Percentiles rank a stretch among this genome's conserved stretches.
phyloP scores from a whole-genome alignment of 2,329 filamentous ascomycete species.

The Aspergillus sp. region DNA sequence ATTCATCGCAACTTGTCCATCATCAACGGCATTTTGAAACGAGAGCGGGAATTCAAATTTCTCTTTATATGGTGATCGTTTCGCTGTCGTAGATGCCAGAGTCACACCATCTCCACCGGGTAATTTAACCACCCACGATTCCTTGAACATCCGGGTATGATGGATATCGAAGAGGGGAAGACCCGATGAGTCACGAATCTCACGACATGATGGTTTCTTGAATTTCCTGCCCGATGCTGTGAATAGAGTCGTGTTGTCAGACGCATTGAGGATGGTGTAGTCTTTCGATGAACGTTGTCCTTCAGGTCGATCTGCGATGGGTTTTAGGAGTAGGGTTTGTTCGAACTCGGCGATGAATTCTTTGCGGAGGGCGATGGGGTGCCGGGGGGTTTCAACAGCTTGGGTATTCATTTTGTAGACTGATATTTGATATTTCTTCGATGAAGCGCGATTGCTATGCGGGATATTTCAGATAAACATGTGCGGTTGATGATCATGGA shows the following conservation, averaged over 20 bases:
- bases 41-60: no score
- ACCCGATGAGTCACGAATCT: slow-evolving; percentile 24
- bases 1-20: no score
- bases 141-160: slow-evolving; percentile 4
- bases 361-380: slow-evolving; percentile 16
- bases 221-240: slow-evolving; percentile 22
- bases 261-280: slow-evolving; percentile 12
- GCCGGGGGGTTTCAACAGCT: slow-evolving; percentile 9
- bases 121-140: slow-evolving; percentile 16
- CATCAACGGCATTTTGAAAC: no score
- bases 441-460: no score
- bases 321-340: slow-evolving; percentile 15
- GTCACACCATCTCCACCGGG: slow-evolving; percentile 16
- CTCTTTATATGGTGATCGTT: no score
- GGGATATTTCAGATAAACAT: no score
- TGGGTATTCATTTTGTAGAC: neutral
- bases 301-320: slow-evolving; percentile 11
- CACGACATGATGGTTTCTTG: slow-evolving; percentile 15
- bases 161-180: slow-evolving; percentile 24
- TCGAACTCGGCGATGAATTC: slow-evolving; percentile 18
- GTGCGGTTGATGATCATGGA: no score
- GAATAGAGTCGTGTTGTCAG: slow-evolving; percentile 16
- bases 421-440: no score
- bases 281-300: slow-evolving; percentile 10
- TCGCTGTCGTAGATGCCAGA: neutral